phyloP scores from a whole-genome alignment of 129 eudicot genomes.

The Apium graveolens region DNA sequence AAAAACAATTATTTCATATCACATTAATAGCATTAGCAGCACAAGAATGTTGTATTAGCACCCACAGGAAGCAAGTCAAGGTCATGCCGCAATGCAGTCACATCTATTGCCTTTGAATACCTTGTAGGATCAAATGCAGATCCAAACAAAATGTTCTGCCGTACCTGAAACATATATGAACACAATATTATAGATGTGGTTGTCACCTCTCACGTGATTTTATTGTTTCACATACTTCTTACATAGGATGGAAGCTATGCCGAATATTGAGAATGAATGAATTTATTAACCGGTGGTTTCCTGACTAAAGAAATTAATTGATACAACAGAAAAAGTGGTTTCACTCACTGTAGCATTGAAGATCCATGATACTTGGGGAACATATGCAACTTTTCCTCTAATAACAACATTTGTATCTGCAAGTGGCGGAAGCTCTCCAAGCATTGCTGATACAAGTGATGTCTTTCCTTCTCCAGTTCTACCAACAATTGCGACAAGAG shows the following conservation, averaged over 20 bases:
- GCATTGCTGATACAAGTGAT: constrained; percentile 90
- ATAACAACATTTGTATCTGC: constrained; percentile 53
- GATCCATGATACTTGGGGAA: constrained; percentile 96
- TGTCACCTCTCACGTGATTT: no score
- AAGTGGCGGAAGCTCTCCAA: constrained; percentile 85
- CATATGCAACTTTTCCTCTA: constrained; percentile 92
- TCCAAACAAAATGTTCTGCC: constrained; percentile 92
- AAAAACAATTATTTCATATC: background rate
- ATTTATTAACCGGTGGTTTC: background rate
- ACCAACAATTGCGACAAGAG: constrained; percentile 83
- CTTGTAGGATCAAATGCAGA: constrained; percentile 49
- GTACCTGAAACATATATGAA: constrained; percentile 46
- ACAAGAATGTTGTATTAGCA: constrained; percentile 1
- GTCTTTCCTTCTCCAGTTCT: constrained; percentile 98
- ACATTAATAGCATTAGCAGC: constrained; percentile 5
- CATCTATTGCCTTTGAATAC: constrained; percentile 69
- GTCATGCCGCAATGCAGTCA: constrained; percentile 73
- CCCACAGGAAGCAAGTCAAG: constrained; percentile 79
- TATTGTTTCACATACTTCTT: no score
- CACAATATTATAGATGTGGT: background rate
- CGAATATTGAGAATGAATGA: background rate
- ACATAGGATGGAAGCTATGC: background rate
- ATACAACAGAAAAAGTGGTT: background rate
- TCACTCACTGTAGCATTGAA: constrained; percentile 85
- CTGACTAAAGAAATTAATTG: background rate